Base-by-base conservation (phyloP, 768 basidiomycete genomes). In the Amanita muscaria region DNA sequence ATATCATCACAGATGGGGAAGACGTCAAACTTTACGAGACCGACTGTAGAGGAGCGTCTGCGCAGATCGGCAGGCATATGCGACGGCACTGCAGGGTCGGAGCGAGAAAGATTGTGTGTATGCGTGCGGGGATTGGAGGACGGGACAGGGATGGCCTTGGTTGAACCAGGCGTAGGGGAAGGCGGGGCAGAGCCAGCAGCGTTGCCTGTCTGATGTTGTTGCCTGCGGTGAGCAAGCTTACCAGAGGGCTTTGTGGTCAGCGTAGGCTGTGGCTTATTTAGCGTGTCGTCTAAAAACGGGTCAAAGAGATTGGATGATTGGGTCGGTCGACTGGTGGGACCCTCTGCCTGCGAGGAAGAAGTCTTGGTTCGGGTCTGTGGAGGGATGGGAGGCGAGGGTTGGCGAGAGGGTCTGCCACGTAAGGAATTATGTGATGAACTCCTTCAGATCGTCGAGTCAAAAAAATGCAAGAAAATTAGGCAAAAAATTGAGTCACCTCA, bases 1-100 rank as follows among this genome's bases (percentile, higher is more conserved):
- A 73, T 70, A 53, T 88, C 85, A 50, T 88, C 84, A 52, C 84
- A 87, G 35, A 88, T 63, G 2, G 81, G 84, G 59, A 85, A 85
- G 27, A 63, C 66, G 36, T 48, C 56, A 45, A 37, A 60, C 5
- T 46, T 35, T n/a, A 42, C 43, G 15, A n/a, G 53, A 39, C 57
- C 53, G 42, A 55, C 38, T n/a, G 60, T 61, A 8, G 59, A 55
- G 1, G 59, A 53, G 37, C 65, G 67, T 38, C 64, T 65, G 31
- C 41, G 41, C 22, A 31, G 50, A 50, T 32, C 60, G 49, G 32
- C 58, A 40, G 56, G 58, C 50, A 59, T 59, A 42, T 66, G 61
- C 33, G 65, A 67, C 6, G n/a, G n/a, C n/a, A 66, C 60, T 21
- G 63, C 56, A 14, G 79, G 81, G 5, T 71, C 77, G 1, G 79